Percentiles rank a stretch among this genome's conserved stretches.
These are phyloP conservation scores for Ophiostoma ips DNA, from an alignment of 2,329 filamentous ascomycete species.

Conservation along the genomic window DNA sequence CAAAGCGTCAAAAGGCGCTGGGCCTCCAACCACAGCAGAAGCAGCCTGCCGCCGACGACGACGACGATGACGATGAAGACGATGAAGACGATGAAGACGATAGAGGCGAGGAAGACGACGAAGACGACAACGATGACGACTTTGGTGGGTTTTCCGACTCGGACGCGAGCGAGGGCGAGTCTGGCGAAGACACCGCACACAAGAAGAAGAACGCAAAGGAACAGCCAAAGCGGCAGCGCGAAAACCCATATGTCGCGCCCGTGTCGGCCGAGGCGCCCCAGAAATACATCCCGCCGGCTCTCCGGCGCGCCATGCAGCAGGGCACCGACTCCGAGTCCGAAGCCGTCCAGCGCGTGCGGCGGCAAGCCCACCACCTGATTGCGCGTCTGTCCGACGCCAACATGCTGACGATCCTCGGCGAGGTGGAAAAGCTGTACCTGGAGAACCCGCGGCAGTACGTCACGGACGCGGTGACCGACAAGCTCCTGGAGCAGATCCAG, in stretches of 20 bases:
- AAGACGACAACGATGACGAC: constrained; percentile 16
- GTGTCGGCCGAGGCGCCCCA: constrained; percentile 28
- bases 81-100: constrained; percentile 13
- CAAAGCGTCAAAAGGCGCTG: constrained; percentile 39
- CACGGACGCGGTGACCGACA: constrained; percentile 63
- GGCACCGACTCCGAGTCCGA: constrained; percentile 35
- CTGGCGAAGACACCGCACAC: neutral
- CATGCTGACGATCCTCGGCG: constrained; percentile 66
- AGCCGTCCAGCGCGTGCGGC: constrained; percentile 55
- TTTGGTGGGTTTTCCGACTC: constrained; percentile 12
- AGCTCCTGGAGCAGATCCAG: constrained; percentile 65
- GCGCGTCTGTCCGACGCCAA: constrained; percentile 91
- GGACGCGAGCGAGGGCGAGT: constrained; percentile 16
- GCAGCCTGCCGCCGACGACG: constrained; percentile 11
- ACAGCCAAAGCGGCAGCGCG: constrained; percentile 24
- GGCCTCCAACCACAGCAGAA: constrained; percentile 16
- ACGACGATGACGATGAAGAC: constrained; percentile 18
- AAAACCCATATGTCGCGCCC: constrained; percentile 85
- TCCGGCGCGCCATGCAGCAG: constrained; percentile 39
- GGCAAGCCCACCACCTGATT: constrained; percentile 75
- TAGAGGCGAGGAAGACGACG: constrained; percentile 18
- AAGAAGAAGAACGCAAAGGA: constrained; percentile 12
- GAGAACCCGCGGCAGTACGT: constrained; percentile 79
- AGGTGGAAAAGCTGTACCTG: constrained; percentile 72
- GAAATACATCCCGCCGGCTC: constrained; percentile 84